Evolutionary conservation across 352 stramenopile genomes (phyloP).

Genomic region (Globisporangium cederbergense): DNA sequence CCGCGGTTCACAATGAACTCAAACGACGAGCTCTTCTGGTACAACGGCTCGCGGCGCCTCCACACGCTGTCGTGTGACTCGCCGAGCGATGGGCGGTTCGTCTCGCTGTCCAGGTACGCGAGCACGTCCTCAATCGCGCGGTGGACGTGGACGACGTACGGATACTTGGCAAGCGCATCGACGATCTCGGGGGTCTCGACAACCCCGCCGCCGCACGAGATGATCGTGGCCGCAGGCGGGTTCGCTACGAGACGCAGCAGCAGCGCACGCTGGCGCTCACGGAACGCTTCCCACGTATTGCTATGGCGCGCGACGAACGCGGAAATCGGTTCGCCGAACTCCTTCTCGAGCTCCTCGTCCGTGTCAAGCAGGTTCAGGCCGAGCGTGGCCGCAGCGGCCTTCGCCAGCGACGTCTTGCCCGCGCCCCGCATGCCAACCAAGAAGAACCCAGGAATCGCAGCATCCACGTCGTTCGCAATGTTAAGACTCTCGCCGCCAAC

Average conservation of each 20-base stretch:
- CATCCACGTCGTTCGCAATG: conserved; percentile 11
- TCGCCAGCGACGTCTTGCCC: conserved; percentile 79
- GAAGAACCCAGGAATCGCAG: conserved; percentile 49
- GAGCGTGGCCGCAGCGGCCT: conserved; percentile 41
- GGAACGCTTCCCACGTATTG: conserved; percentile 75
- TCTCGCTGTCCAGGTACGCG: conserved; percentile 47
- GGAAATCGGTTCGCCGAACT: conserved; percentile 62
- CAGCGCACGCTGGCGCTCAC: conserved; percentile 53
- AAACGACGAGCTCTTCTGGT: conserved; percentile 43
- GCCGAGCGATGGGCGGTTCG: conserved; percentile 54
- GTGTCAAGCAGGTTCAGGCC: conserved; percentile 70
- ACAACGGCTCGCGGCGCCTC: conserved; percentile 51
- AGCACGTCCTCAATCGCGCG: conserved; percentile 73
- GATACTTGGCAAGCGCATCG: conserved; percentile 53
- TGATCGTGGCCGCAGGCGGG: conserved; percentile 58
- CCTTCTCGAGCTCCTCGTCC: conserved; percentile 66
- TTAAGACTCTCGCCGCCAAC: conserved; percentile 21
- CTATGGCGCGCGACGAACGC: conserved; percentile 65
- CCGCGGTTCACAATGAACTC: conserved; percentile 62
- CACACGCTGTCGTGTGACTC: conserved; percentile 61
- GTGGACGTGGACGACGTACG: conserved; percentile 69
- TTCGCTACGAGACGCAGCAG: conserved; percentile 58
- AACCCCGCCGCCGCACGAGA: conserved; percentile 83
- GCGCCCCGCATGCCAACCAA: conserved; percentile 87
- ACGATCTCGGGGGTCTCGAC: conserved; percentile 73